Percentiles rank a stretch among this genome's conserved stretches.
Evolutionary conservation across 2,329 filamentous ascomycete genomes (phyloP).

Genomic region (Cytospora chrysosperma): DNA sequence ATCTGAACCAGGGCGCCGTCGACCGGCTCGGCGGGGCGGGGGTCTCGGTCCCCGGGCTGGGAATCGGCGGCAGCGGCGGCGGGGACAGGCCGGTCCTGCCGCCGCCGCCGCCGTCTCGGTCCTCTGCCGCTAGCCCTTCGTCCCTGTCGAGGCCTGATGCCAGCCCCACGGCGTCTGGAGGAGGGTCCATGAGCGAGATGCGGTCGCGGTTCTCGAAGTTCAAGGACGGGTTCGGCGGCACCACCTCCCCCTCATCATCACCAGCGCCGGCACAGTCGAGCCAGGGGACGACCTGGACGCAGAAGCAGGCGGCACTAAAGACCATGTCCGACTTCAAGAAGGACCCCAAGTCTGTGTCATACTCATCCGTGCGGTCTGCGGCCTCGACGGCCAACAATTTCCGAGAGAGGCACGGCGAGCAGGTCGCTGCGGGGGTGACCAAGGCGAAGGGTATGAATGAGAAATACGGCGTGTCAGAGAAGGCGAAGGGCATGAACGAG

Average conservation of each 20-base stretch:
- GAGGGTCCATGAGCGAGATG: constrained; percentile 60
- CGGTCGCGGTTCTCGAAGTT: constrained; percentile 65
- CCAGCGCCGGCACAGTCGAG: constrained; percentile 34
- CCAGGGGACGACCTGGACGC: constrained; percentile 60
- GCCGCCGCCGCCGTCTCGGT: constrained; percentile 23
- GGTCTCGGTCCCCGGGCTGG: constrained; percentile 74
- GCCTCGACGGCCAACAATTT: constrained; percentile 67
- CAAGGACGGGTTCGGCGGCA: constrained; percentile 33
- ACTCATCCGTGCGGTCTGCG: constrained; percentile 57
- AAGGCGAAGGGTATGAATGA: constrained; percentile 58
- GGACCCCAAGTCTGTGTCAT: constrained; percentile 60
- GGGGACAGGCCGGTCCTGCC: constrained; percentile 27
- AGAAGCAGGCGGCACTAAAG: constrained; percentile 62
- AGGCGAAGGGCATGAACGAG: constrained; percentile 55
- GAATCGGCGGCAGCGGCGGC: constrained; percentile 53
- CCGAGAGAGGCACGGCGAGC: constrained; percentile 67
- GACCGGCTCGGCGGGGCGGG: constrained; percentile 70
- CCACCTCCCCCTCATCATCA: constrained; percentile 28
- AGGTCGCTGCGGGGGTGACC: constrained; percentile 60
- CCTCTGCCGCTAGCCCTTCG: constrained; percentile 16
- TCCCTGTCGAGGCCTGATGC: constrained; percentile 10
- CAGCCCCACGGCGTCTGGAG: not conserved
- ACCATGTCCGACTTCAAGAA: constrained; percentile 60
- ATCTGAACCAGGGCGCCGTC: constrained; percentile 57
- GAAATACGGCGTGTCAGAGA: constrained; percentile 56